Evolutionary conservation across 1,284 basidiomycete genomes (phyloP).

Genomic region (Tausonia pullulans): DNA sequence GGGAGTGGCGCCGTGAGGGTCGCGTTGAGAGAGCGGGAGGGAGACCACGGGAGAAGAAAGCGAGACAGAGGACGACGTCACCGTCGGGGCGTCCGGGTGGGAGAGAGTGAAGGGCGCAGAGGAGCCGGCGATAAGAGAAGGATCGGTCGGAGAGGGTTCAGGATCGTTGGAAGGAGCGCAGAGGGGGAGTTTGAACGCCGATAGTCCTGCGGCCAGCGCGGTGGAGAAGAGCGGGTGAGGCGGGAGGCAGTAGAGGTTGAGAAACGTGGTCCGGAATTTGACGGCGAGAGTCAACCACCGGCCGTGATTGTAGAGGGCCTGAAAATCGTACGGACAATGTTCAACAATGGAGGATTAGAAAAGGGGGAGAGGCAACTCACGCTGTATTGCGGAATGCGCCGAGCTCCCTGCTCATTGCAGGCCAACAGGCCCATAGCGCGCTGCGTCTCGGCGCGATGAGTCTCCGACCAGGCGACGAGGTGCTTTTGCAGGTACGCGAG

Average conservation of each 20-base stretch:
- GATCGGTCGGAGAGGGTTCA: slow-evolving; percentile 3
- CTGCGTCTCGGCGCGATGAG: slow-evolving; percentile 61
- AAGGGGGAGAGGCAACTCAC: neutral
- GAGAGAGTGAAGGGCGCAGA: slow-evolving; percentile 3
- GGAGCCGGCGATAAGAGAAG: neutral
- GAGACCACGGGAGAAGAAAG: neutral
- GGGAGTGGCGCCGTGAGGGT: neutral
- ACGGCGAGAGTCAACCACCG: slow-evolving; percentile 64
- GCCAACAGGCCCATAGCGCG: slow-evolving; percentile 68
- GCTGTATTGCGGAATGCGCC: neutral
- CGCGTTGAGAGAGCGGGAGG: neutral
- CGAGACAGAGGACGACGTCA: no score
- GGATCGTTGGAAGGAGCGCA: slow-evolving; percentile 34
- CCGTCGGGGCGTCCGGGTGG: neutral
- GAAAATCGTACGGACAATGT: slow-evolving; percentile 5
- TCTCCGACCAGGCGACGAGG: slow-evolving; percentile 64
- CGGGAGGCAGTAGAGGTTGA: slow-evolving; percentile 72
- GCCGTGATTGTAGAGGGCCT: slow-evolving; percentile 68
- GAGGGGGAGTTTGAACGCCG: slow-evolving; percentile 71
- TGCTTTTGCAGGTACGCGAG: slow-evolving; percentile 77
- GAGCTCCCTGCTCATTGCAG: slow-evolving; percentile 38
- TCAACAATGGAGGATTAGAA: neutral
- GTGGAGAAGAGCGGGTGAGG: slow-evolving; percentile 75
- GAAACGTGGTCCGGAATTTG: slow-evolving; percentile 72
- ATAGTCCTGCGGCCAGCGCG: slow-evolving; percentile 75